Base-by-base conservation (phyloP, 1,139 yeast species). In the Saccharomycopsis phalli region DNA sequence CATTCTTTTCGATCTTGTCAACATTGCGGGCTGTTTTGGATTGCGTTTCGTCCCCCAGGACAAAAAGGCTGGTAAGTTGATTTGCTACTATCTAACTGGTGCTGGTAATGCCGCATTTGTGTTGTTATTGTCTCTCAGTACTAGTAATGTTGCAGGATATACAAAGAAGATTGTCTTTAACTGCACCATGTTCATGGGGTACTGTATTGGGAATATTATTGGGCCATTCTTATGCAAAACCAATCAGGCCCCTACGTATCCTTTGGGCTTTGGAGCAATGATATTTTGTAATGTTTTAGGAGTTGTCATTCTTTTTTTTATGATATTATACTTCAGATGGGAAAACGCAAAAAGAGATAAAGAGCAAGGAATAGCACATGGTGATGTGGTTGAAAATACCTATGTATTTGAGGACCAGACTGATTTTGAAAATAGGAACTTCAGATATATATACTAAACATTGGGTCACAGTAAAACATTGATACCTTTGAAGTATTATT, bases 381-480 rank as follows among this genome's bases (percentile, higher is more conserved):
- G 47, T 1, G 55, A 58, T 29, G 49, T 53, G 34, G 68, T 66
- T 35, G 75, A 76, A 51, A 25, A 30, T 11, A 14, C 13, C 3
- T 32, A 41, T 22, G 25, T 16, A n/a, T 73, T 73, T 51, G 75
- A 74, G 38, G 88, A 80, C 53, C 59, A 76, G 52, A 80, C 87
- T 2, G 87, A 80, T 51, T 63, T 63, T 41, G 79, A 79, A 56
- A 80, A 80, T 53, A 76, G 74, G 7, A 69, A 68, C 48, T 78
- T 78, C 56, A 65, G 84, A 50, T 78, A 78, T 47, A 48, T 57
- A 13, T 54, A 52, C 34, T 57, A 45, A 41, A n/a, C n/a, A n/a
- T n/a, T n/a, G n/a, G n/a, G n/a, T n/a, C n/a, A n/a, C n/a, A n/a
- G n/a, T n/a, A n/a, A n/a, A n/a, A n/a, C n/a, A n/a, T n/a, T n/a